Conservation (phyloP, 78 protist genomes). For the Dictyostelium capitatum region DNA sequence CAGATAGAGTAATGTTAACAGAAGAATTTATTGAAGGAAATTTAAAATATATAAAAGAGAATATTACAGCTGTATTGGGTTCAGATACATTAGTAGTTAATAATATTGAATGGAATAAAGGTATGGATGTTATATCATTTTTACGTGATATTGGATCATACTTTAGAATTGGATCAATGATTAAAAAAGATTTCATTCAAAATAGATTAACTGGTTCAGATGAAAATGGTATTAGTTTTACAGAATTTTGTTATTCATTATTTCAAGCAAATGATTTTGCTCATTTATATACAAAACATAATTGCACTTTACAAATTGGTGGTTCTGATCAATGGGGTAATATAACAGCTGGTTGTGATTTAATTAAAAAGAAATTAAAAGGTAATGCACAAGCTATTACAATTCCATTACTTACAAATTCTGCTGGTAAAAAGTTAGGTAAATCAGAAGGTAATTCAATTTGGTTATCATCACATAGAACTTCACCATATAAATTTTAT, state of each 20-base stretch:
- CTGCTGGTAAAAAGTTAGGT: slow-evolving; percentile 89
- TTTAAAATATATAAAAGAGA: slow-evolving; percentile 20
- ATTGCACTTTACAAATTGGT: slow-evolving; percentile 88
- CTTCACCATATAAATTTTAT: slow-evolving; percentile 82
- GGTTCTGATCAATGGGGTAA: slow-evolving; percentile 97
- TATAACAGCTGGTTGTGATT: slow-evolving; percentile 88
- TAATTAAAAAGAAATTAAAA: slow-evolving; percentile 59
- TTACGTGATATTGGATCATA: slow-evolving; percentile 77
- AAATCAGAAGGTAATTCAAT: slow-evolving; percentile 90
- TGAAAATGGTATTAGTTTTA: slow-evolving; percentile 81
- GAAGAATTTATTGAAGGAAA: slow-evolving; percentile 20
- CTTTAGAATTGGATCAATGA: slow-evolving; percentile 78
- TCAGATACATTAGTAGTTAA: slow-evolving; percentile 71
- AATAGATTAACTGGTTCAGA: slow-evolving; percentile 11
- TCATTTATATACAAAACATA: slow-evolving; percentile 48
- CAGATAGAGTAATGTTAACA: slow-evolving; percentile 79
- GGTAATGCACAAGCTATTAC: slow-evolving; percentile 80
- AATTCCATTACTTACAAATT: slow-evolving; percentile 83
- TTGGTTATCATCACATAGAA: slow-evolving; percentile 86
- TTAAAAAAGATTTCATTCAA: slow-evolving; percentile 74
- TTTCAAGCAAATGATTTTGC: slow-evolving; percentile 91
- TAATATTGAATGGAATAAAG: slow-evolving; percentile 88
- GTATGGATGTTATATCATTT: slow-evolving; percentile 46
- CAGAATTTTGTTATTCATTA: slow-evolving; percentile 91
- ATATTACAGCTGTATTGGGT: slow-evolving; percentile 42